These are phyloP conservation scores for Sugiyamaella castrensis DNA, from an alignment of 1,139 yeast species.

Conservation along the genomic window DNA sequence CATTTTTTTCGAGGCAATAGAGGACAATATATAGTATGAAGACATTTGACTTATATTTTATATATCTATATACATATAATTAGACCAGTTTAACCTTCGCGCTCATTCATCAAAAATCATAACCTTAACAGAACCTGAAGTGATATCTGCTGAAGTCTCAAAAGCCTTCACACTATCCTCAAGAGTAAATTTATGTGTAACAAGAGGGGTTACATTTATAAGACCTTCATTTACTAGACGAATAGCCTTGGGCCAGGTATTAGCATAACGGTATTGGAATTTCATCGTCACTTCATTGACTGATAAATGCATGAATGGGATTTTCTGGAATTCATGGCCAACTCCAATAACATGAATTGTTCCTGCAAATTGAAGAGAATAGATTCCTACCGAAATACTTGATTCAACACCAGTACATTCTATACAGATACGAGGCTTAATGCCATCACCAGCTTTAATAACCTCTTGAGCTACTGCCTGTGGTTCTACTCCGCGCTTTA, in stretches of 20 bases:
- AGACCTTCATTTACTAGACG: slow-evolving; percentile 59
- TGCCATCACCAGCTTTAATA: slow-evolving; percentile 41
- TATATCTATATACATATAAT: background rate
- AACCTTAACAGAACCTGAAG: slow-evolving; percentile 57
- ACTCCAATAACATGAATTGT: slow-evolving; percentile 73
- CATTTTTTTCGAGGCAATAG: no score
- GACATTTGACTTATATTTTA: background rate
- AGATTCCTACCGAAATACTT: slow-evolving; percentile 63
- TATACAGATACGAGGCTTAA: slow-evolving; percentile 61
- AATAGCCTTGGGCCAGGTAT: slow-evolving; percentile 73
- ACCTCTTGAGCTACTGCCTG: slow-evolving; percentile 42
- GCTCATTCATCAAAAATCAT: slow-evolving; percentile 54
- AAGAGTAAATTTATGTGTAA: slow-evolving; percentile 75
- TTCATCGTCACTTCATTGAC: slow-evolving; percentile 66
- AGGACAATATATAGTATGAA: background rate
- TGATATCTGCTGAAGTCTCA: slow-evolving; percentile 51
- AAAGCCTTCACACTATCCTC: slow-evolving; percentile 80
- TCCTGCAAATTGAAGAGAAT: slow-evolving; percentile 59
- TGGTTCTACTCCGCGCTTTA: slow-evolving; percentile 32
- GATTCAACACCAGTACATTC: slow-evolving; percentile 72
- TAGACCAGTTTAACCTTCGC: no score
- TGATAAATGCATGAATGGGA: slow-evolving; percentile 73
- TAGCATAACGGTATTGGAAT: slow-evolving; percentile 78
- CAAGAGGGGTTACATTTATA: slow-evolving; percentile 61
- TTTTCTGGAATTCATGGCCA: slow-evolving; percentile 60